Conservation (phyloP, 148 eudicot species). For the Nyssa sinensis region DNA sequence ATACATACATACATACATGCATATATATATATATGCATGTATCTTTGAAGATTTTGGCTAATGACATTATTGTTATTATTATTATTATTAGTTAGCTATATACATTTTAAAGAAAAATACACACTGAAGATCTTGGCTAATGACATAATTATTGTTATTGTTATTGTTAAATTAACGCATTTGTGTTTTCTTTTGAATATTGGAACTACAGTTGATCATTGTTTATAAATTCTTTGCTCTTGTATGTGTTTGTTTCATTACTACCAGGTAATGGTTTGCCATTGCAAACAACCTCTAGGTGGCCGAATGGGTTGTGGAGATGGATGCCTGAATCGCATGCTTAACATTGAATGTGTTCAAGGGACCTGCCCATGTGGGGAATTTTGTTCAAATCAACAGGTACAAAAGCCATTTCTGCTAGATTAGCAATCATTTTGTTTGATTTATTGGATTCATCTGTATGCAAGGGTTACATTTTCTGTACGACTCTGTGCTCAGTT, state of each 20-base stretch:
- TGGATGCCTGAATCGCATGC: slow-evolving; percentile 92
- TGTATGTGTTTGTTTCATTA: slow-evolving; percentile 17
- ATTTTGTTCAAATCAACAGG: slow-evolving; percentile 93
- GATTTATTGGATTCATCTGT: slow-evolving; percentile 4
- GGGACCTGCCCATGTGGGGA: slow-evolving; percentile 98
- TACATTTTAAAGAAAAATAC: too few relatives aligned
- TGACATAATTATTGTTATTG: too few relatives aligned
- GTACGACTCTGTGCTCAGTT: slow-evolving; percentile 47
- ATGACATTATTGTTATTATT: too few relatives aligned
- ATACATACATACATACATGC: too few relatives aligned
- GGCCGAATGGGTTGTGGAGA: slow-evolving; percentile 84
- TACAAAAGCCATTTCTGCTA: slow-evolving; percentile 9
- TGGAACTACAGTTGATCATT: slow-evolving; percentile 6
- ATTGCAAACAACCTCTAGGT: slow-evolving; percentile 73
- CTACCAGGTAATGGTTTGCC: slow-evolving; percentile 90
- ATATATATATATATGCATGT: too few relatives aligned
- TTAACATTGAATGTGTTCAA: slow-evolving; percentile 87
- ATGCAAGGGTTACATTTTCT: not conserved
- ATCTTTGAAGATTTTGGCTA: too few relatives aligned
- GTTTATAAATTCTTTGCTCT: slow-evolving; percentile 2
- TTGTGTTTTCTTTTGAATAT: not conserved
- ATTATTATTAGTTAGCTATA: too few relatives aligned
- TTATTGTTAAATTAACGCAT: not conserved
- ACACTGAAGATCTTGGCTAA: slow-evolving; percentile 7
- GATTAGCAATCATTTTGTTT: not conserved